A percentile compares a stretch with the other conserved stretches of the same genome.
phyloP scores from a whole-genome alignment of 176 grass and related monocot genomes.

The Oryza nivara region DNA sequence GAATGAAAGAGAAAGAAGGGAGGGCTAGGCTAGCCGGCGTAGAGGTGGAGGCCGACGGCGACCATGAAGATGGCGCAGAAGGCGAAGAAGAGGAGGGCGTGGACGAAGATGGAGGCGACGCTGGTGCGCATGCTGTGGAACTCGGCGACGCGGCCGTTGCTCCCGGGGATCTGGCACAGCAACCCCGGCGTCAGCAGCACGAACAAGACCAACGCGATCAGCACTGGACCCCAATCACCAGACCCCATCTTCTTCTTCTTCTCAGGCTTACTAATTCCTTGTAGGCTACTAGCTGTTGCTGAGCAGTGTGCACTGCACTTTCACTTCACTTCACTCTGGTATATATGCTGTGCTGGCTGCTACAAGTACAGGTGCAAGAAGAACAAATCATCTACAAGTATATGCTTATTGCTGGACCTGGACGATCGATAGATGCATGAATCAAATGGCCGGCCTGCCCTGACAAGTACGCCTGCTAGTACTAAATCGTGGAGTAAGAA shows the following conservation, averaged over 20 bases:
- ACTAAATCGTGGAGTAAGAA: not conserved
- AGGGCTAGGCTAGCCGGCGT: not conserved
- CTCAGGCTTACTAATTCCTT: not conserved
- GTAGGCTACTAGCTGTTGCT: not conserved
- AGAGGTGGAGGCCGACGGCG: constrained; percentile 45
- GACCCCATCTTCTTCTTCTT: not conserved
- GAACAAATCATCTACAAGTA: no score
- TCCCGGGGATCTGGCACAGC: constrained; percentile 51
- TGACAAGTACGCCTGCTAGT: not conserved
- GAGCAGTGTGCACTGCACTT: not conserved
- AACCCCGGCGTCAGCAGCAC: constrained; percentile 54
- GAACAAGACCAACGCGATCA: constrained; percentile 57
- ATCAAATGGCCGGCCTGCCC: no score
- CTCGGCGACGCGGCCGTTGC: constrained; percentile 24
- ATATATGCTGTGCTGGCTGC: no score
- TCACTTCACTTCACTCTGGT: no score
- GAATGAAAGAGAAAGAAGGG: not conserved
- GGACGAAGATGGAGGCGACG: constrained; percentile 45
- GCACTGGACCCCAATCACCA: constrained; percentile 53
- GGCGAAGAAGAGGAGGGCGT: constrained; percentile 60
- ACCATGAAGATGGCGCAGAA: constrained; percentile 60
- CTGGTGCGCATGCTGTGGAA: constrained; percentile 56
- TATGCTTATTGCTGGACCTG: not conserved
- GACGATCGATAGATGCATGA: not conserved
- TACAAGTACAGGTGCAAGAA: not conserved